phyloP scores from a whole-genome alignment of 108 stramenopile genomes.

The Nitzschia palea region DNA sequence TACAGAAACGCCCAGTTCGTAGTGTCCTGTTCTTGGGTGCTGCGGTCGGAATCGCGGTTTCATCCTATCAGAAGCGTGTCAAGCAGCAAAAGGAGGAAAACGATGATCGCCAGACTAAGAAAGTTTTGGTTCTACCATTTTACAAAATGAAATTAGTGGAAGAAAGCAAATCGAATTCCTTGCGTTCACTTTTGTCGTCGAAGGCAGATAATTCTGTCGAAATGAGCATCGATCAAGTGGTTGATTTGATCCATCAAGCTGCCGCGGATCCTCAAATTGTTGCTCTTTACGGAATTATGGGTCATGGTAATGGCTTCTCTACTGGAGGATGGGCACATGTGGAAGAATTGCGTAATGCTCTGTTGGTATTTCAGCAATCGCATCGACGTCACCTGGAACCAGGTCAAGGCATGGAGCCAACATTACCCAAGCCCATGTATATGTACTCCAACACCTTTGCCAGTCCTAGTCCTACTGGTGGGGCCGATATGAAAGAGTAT shows the following conservation, averaged over 20 bases:
- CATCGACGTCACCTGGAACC: slow-evolving; percentile 72
- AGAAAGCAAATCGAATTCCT: slow-evolving; percentile 21
- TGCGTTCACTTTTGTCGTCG: not conserved
- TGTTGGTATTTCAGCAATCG: slow-evolving; percentile 64
- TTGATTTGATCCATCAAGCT: slow-evolving; percentile 63
- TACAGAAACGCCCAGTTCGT: not conserved
- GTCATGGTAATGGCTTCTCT: slow-evolving; percentile 44
- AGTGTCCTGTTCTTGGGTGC: not conserved
- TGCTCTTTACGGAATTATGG: slow-evolving; percentile 68
- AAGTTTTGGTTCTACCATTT: slow-evolving; percentile 64
- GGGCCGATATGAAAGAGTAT: slow-evolving; percentile 56
- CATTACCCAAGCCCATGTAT: slow-evolving; percentile 40
- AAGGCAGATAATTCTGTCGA: not conserved
- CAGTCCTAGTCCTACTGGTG: slow-evolving; percentile 23
- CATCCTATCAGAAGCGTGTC: not conserved
- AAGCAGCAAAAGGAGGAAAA: not conserved
- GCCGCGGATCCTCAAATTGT: slow-evolving; percentile 66
- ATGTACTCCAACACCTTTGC: slow-evolving; percentile 58
- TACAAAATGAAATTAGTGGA: slow-evolving; percentile 66
- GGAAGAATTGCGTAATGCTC: slow-evolving; percentile 76
- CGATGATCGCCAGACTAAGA: slow-evolving; percentile 23
- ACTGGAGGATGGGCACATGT: slow-evolving; percentile 66
- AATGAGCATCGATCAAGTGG: slow-evolving; percentile 54
- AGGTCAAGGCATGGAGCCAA: slow-evolving; percentile 1
- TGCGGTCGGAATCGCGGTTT: not conserved